phyloP scores from a whole-genome alignment of 306 rosid genomes.

The Corylus heterophylla region DNA sequence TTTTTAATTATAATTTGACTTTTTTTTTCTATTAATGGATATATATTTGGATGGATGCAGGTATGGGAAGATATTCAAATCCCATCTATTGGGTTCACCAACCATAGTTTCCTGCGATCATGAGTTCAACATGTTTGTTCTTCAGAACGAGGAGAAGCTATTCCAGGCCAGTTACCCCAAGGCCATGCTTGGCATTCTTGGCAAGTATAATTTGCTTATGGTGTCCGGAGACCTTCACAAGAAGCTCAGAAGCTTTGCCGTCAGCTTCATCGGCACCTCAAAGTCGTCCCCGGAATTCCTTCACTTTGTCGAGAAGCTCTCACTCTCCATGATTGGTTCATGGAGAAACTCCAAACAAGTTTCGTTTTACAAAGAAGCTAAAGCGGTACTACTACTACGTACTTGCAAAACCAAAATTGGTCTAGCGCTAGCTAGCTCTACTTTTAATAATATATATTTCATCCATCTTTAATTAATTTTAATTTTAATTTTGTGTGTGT shows the following conservation, averaged over 20 bases:
- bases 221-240: conserved; percentile 60
- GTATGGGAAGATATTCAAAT: conserved; percentile 78
- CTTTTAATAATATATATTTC: not conserved
- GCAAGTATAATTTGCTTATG: conserved; percentile 46
- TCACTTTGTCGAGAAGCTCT: conserved; percentile 43
- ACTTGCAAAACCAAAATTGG: too few species aligned
- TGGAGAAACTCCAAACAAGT: conserved; percentile 51
- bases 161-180: conserved; percentile 73
- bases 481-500: too few species aligned
- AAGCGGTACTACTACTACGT: conserved; percentile 41
- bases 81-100: conserved; percentile 66
- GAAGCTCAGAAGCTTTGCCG: conserved; percentile 53
- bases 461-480: not conserved
- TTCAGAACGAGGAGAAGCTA: conserved; percentile 74
- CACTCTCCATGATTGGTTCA: conserved; percentile 50
- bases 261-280: conserved; percentile 50
- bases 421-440: too few species aligned
- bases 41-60: conserved; percentile 28
- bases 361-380: conserved; percentile 59
- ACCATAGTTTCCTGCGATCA: conserved; percentile 77
- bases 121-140: conserved; percentile 67
- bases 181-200: conserved; percentile 66
- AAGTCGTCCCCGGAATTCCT: conserved; percentile 53
- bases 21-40: too few species aligned
- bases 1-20: too few species aligned